phyloP scores from a whole-genome alignment of 169 alveolate species.

The Plasmodium vinckei region DNA sequence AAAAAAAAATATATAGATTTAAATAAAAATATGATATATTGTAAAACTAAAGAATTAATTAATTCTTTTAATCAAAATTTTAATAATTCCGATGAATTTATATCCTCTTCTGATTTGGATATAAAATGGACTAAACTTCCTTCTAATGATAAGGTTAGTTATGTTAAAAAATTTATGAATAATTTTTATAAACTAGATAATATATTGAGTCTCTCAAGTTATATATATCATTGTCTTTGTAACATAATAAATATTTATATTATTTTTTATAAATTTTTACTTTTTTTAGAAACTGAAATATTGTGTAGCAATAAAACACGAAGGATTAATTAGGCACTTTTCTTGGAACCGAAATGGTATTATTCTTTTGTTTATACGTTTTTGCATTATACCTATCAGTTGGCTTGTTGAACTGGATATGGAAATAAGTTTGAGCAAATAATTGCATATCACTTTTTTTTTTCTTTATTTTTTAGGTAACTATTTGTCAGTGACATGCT shows the following conservation, averaged over 20 bases:
- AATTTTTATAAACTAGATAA: neutral
- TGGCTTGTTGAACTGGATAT: neutral
- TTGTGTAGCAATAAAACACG: constrained; percentile 70
- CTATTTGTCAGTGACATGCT: constrained; percentile 73
- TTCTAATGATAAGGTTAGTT: constrained; percentile 35
- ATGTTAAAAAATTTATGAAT: neutral
- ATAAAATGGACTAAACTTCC: constrained; percentile 43
- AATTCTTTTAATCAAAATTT: constrained; percentile 42
- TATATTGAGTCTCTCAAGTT: too few relatives aligned
- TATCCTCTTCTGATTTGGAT: constrained; percentile 41
- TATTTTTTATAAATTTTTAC: constrained; percentile 1
- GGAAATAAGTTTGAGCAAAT: neutral
- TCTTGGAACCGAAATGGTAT: constrained; percentile 74
- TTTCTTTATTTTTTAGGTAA: constrained; percentile 30
- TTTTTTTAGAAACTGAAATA: constrained; percentile 48
- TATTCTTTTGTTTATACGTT: too few relatives aligned
- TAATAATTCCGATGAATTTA: constrained; percentile 48
- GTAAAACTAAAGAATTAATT: constrained; percentile 54
- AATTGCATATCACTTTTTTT: neutral
- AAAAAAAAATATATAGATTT: constrained; percentile 6
- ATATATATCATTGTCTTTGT: too few relatives aligned
- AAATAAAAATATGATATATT: constrained; percentile 26
- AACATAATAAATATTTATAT: neutral
- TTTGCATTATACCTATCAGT: too few relatives aligned
- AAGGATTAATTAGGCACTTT: constrained; percentile 39